Evolutionary conservation across 2,329 filamentous ascomycete species (phyloP).

Genomic region (Aspergillus viridinutans): DNA sequence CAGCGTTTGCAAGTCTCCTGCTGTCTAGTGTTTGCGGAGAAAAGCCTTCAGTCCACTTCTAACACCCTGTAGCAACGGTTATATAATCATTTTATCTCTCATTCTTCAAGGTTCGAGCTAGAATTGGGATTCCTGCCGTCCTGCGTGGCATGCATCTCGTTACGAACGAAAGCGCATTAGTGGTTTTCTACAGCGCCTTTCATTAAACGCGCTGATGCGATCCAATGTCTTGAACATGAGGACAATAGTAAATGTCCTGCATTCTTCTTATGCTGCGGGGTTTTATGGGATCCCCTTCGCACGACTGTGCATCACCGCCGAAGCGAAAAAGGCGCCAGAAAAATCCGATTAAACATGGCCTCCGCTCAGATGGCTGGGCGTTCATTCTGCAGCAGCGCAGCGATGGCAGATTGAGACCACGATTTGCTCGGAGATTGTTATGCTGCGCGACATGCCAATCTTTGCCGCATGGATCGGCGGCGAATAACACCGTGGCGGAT

Average conservation of each 20-base stretch:
- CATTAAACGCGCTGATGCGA: background rate
- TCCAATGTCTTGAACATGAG: background rate
- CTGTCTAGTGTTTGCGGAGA: background rate
- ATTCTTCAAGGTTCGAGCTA: background rate
- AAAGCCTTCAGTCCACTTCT: background rate
- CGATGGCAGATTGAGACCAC: conserved; percentile 13
- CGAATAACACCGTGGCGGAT: conserved; percentile 39
- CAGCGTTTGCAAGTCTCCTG: background rate
- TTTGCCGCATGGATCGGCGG: conserved; percentile 33
- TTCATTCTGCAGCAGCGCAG: conserved; percentile 16
- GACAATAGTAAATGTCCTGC: conserved; percentile 4
- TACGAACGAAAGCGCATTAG: conserved; percentile 14
- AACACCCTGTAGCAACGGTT: background rate
- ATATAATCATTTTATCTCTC: background rate
- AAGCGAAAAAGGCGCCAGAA: conserved; percentile 1
- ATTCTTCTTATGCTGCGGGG: conserved; percentile 8
- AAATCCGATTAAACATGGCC: conserved; percentile 4
- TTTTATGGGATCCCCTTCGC: background rate
- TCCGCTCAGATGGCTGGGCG: conserved; percentile 14
- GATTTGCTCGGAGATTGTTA: conserved; percentile 9
- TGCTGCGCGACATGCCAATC: conserved; percentile 24
- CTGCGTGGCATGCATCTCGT: conserved; percentile 10
- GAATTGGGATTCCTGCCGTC: background rate
- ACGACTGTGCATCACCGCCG: background rate
- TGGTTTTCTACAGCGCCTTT: conserved; percentile 10